These are phyloP conservation scores for Monilinia laxa DNA, from an alignment of 2,329 filamentous ascomycete genomes.

Conservation along the genomic window DNA sequence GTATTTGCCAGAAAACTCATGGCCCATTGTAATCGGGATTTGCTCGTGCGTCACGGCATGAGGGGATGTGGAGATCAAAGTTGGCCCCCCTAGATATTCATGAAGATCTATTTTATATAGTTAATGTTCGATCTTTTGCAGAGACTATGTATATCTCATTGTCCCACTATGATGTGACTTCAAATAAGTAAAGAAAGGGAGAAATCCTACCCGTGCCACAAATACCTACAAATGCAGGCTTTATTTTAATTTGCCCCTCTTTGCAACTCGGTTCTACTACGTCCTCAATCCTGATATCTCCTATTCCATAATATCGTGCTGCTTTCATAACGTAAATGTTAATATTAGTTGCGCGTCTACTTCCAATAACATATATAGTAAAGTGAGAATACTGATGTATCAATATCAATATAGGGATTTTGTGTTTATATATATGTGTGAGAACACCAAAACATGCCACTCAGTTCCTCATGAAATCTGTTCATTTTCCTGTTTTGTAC, in stretches of 20 bases:
- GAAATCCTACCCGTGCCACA: slow-evolving; percentile 46
- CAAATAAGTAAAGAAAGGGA: slow-evolving; percentile 17
- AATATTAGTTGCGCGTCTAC: not conserved
- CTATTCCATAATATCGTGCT: slow-evolving; percentile 54
- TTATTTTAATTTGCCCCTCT: slow-evolving; percentile 52
- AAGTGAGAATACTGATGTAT: not conserved
- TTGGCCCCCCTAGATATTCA: slow-evolving; percentile 52
- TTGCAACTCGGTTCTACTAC: slow-evolving; percentile 49
- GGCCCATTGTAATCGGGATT: slow-evolving; percentile 60
- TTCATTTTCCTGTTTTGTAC: not conserved
- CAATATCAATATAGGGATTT: not conserved
- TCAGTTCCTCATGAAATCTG: too few species aligned
- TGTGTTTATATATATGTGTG: not conserved
- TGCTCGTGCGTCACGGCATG: slow-evolving; percentile 58
- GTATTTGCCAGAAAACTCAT: slow-evolving; percentile 58
- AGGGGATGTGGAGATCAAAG: slow-evolving; percentile 51
- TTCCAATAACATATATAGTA: not conserved
- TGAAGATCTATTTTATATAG: slow-evolving; percentile 45
- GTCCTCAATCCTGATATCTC: slow-evolving; percentile 55
- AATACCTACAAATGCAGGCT: slow-evolving; percentile 52
- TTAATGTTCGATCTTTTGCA: not conserved
- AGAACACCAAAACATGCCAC: not conserved
- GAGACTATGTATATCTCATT: not conserved
- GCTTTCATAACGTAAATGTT: slow-evolving; percentile 37
- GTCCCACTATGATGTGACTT: not conserved